Base-by-base conservation (phyloP, 2,329 filamentous ascomycete species). In the Biscogniauxia sp. region DNA sequence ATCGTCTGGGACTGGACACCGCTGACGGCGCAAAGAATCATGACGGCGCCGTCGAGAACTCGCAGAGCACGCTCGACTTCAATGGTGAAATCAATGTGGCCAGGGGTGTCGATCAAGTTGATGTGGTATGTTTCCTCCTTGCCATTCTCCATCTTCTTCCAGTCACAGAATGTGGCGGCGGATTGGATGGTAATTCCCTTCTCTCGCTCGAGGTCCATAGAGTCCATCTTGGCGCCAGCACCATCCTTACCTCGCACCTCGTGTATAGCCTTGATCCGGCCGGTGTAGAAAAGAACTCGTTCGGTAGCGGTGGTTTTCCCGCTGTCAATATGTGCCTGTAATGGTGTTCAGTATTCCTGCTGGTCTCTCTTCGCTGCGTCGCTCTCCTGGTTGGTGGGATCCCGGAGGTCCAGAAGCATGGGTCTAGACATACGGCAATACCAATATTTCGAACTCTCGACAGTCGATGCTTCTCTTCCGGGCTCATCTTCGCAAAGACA, bases 121-220 rank as follows among this genome's bases (percentile, higher is more conserved):
- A 99, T 88, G 76, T 99, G 94, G 78, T 96, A 99, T 69, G 88
- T 92, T 77, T 96, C 88, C 56, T 97, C 92, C 73, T 91, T 86
- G 67, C 90, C 91, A 66, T 94, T 80, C 70, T 92, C 88, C 76
- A 86, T 88, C 82, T 96, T 97, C 67, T 90, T 80, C 95, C 95
- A 99, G 78, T 99, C 93, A 77, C 92, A 96, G 76, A 97, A 99
- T 0, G 95, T 99, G 23, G 95, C 95, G 11, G 95, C 95, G 68
- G 94, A 98, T 77, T 99, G 94, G 72, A 99, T 99, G 60, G 95
- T 99, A 76, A 99, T 99, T 71, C 95, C 95, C 82, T 97, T 97
- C 77, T 98, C 95, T 77, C 95, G 86, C 80, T 99, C 95, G 68
- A 99, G 83, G 70, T 99, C 95, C 95, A 99, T 99, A 25, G 93